Percentiles rank a stretch among this genome's conserved stretches.
Evolutionary conservation across 495 filamentous ascomycete genomes (phyloP).

Genomic region (Lepidopterella palustris): DNA sequence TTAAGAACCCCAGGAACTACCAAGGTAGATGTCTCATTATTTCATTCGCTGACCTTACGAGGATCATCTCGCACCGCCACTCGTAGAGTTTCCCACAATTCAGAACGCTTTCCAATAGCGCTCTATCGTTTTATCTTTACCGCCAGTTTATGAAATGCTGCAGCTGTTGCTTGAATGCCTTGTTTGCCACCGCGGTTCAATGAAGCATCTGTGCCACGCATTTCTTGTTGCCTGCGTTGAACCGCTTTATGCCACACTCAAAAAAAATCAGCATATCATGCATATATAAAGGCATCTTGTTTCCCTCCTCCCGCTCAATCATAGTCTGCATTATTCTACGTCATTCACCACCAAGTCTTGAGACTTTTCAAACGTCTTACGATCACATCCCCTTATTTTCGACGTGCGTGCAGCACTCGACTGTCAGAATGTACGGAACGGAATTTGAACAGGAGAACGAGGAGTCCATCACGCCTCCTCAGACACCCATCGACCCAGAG

Average conservation of each 20-base stretch:
- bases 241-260: neutral
- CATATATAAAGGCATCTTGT: neutral
- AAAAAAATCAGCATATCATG: neutral
- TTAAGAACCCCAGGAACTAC: too few species aligned
- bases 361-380: neutral
- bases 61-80: too few species aligned
- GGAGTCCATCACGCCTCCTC: neutral
- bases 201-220: neutral
- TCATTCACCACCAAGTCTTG: neutral
- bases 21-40: too few species aligned
- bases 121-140: too few species aligned
- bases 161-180: neutral
- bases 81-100: too few species aligned
- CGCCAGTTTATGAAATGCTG: neutral
- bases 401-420: neutral
- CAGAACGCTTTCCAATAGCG: too few species aligned
- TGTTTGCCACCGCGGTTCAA: neutral
- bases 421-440: neutral
- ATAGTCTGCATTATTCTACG: neutral
- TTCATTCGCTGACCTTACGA: too few species aligned
- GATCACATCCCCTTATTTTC: neutral
- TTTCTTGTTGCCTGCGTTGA: neutral
- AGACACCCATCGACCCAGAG: constrained; percentile 1
- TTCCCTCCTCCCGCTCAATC: neutral
- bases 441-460: neutral